A percentile compares a stretch with the other conserved stretches of the same genome.
Evolutionary conservation across 1,284 basidiomycete genomes (phyloP).

Genomic region (Phellopilus nigrolimitatus): DNA sequence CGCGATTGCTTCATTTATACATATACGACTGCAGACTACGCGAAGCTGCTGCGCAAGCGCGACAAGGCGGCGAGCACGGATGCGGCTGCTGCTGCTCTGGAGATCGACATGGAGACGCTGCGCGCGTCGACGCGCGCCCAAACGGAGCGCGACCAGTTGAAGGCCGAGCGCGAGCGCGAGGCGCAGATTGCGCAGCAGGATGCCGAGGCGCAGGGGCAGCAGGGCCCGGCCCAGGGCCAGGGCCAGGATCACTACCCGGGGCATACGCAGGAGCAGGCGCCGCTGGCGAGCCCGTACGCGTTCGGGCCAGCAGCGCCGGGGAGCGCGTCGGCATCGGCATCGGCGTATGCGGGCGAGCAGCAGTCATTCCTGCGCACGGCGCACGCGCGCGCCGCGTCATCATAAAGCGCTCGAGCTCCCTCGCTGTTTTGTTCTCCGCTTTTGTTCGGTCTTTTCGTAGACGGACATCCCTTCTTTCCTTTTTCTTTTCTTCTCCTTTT

Average conservation of each 20-base stretch:
- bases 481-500: neutral
- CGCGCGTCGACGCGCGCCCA: constrained; percentile 63
- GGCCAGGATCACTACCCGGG: neutral
- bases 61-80: constrained; percentile 54
- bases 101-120: constrained; percentile 68
- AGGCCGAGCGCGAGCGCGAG: constrained; percentile 15
- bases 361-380: neutral
- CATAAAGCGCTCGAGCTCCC: neutral
- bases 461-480: neutral
- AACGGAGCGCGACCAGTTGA: constrained; percentile 27
- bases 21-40: constrained; percentile 50
- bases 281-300: neutral
- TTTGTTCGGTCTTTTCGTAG: neutral
- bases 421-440: neutral
- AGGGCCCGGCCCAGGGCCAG: constrained; percentile 1
- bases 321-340: neutral
- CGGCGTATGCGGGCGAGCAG: constrained; percentile 9
- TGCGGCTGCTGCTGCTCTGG: constrained; percentile 38
- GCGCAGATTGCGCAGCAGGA: neutral
- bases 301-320: neutral
- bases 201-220: neutral
- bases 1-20: constrained; percentile 6
- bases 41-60: constrained; percentile 70
- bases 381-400: neutral
- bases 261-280: constrained; percentile 7